Conservation (phyloP, 2,329 filamentous ascomycete species). For the Tolypocladium tropicale region DNA sequence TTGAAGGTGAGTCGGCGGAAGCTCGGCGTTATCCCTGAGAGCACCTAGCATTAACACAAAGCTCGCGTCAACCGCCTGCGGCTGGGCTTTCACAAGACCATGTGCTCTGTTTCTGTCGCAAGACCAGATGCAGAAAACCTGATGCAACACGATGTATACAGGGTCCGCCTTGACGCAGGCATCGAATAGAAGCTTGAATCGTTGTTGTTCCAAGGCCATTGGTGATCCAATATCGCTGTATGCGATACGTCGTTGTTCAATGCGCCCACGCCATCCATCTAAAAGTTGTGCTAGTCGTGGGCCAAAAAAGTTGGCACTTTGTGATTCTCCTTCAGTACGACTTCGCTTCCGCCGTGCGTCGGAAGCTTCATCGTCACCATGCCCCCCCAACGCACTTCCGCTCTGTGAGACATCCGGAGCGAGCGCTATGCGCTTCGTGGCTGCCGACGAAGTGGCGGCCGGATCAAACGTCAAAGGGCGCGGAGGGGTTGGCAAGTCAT, state of each 20-base stretch:
- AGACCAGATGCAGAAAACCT: conserved; percentile 51
- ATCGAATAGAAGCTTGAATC: conserved; percentile 43
- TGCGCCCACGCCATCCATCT: background rate
- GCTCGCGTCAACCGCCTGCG: conserved; percentile 9
- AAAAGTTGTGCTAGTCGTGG: background rate
- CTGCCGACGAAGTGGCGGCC: background rate
- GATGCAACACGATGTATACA: conserved; percentile 57
- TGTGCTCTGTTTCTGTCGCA: conserved; percentile 23
- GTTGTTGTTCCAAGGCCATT: conserved; percentile 29
- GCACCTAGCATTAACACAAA: conserved; percentile 10
- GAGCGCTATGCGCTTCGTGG: background rate
- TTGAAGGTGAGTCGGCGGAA: conserved; percentile 11
- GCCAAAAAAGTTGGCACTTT: too few species aligned
- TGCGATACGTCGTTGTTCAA: background rate
- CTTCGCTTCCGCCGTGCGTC: background rate
- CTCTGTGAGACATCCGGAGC: background rate
- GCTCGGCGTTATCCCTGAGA: conserved; percentile 12
- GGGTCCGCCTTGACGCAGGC: conserved; percentile 47
- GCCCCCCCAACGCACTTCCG: too few species aligned
- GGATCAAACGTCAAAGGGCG: background rate
- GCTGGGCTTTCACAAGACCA: conserved; percentile 7
- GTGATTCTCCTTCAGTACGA: background rate
- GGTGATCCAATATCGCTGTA: conserved; percentile 6
- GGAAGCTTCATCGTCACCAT: background rate
- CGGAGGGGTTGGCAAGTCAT: background rate